Evolutionary conservation across 495 filamentous ascomycete genomes (phyloP).

Genomic region (Rusavskia elegans): DNA sequence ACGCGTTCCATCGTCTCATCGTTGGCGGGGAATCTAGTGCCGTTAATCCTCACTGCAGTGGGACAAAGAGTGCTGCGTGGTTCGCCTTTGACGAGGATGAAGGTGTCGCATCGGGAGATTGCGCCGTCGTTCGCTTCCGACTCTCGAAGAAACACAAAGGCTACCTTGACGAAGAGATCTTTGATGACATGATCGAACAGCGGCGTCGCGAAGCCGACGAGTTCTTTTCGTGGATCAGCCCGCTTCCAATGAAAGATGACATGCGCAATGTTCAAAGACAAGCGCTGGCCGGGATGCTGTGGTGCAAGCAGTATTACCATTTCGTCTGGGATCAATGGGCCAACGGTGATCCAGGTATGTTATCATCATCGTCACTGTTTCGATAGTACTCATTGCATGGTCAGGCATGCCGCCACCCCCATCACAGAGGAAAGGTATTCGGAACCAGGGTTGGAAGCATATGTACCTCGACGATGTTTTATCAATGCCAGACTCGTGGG

Average conservation of each 20-base stretch:
- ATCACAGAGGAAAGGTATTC: constrained; percentile 57
- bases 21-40: constrained; percentile 65
- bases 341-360: constrained; percentile 45
- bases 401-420: constrained; percentile 61
- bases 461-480: constrained; percentile 86
- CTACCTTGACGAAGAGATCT: constrained; percentile 79
- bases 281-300: constrained; percentile 91
- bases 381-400: no score
- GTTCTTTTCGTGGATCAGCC: constrained; percentile 86
- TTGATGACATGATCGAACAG: constrained; percentile 83
- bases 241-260: constrained; percentile 86
- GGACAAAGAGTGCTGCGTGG: constrained; percentile 86
- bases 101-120: constrained; percentile 76
- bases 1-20: constrained; percentile 82
- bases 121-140: constrained; percentile 87
- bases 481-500: constrained; percentile 97
- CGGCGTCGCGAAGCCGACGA: constrained; percentile 80
- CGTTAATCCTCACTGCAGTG: constrained; percentile 62
- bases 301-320: constrained; percentile 93
- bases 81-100: constrained; percentile 80
- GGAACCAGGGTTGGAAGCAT: constrained; percentile 85
- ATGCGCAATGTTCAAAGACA: constrained; percentile 90
- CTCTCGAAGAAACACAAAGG: constrained; percentile 54
- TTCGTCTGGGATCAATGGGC: constrained; percentile 97
- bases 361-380: not conserved